Base-by-base conservation (phyloP, 345 rosid species). In the Cardamine resedifolia region DNA sequence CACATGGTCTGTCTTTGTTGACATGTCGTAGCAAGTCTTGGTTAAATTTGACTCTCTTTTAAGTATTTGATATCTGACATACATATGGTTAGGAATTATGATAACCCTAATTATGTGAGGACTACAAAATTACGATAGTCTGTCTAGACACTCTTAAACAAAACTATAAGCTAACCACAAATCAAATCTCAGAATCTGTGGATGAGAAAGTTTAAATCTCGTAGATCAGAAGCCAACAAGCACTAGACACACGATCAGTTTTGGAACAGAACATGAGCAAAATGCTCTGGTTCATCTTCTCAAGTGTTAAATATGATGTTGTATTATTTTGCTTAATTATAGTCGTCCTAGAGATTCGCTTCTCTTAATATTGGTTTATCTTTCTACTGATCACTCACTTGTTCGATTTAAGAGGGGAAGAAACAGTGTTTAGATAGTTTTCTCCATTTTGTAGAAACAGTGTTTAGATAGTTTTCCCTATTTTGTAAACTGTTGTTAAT, bases 71-170 rank as follows among this genome's bases (percentile, higher is more conserved):
- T 39, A 58, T 43, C 39, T 7, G 23, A 33, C 8, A 33, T 33
- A 33, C 38, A 14, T 65, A 77, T 70, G 72, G 48, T 63, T 23
- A 84, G 92, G 95, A n/a, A n/a, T n/a, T n/a, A 88, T 52, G 91
- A 91, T 69, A n/a, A n/a, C n/a, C 80, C 89, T 28, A 91, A n/a
- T n/a, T n/a, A 82, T 55, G 90, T 88, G 69, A 83, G 97, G 83
- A 70, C 87, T 1, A 71, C 92, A 2, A 77, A 77, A 78, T 71
- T 88, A 70, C 97, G 87, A 91, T 69, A 81, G n/a, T n/a, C n/a
- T 87, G 24, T 80, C 90, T 26, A 85, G 95, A 76, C 95, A 90
- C 64, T 73, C 80, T 3, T 90, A 72, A 87, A 39, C 57, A 11
- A 33, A 57, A 26, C 16, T 16, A 9, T 23, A 26, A 28, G 58